Conservation (phyloP, 176 grass and related monocot genomes). For the Pharus latifolius region DNA sequence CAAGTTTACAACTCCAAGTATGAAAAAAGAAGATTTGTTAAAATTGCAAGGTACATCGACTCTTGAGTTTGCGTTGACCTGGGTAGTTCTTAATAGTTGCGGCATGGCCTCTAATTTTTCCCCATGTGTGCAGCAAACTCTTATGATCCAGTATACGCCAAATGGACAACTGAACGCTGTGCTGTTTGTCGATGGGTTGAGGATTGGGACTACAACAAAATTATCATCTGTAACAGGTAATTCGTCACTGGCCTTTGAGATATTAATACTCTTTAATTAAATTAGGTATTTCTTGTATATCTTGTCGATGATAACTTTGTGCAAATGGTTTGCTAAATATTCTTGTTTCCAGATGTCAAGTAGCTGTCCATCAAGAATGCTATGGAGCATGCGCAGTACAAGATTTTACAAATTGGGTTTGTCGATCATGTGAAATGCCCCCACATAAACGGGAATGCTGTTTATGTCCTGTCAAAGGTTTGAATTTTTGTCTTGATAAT, state of each 20-base stretch:
- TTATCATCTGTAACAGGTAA: constrained; percentile 98
- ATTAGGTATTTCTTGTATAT: background rate
- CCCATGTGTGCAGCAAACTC: constrained; percentile 43
- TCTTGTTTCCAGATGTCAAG: constrained; percentile 70
- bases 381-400: constrained; percentile 58
- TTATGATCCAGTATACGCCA: constrained; percentile 65
- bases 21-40: constrained; percentile 48
- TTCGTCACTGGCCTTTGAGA: background rate
- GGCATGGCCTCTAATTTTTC: background rate
- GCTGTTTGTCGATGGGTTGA: constrained; percentile 96
- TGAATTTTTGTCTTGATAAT: background rate
- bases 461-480: constrained; percentile 92
- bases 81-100: background rate
- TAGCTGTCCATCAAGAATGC: constrained; percentile 95
- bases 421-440: constrained; percentile 71
- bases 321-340: too few species aligned
- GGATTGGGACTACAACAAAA: constrained; percentile 99
- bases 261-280: background rate
- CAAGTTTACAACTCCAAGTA: constrained; percentile 18
- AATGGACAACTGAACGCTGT: constrained; percentile 95
- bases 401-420: constrained; percentile 89
- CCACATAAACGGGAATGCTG: constrained; percentile 63
- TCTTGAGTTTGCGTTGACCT: constrained; percentile 7
- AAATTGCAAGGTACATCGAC: constrained; percentile 24
- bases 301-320: background rate